phyloP scores from a whole-genome alignment of 495 filamentous ascomycete species.

The Neurospora hispaniola region DNA sequence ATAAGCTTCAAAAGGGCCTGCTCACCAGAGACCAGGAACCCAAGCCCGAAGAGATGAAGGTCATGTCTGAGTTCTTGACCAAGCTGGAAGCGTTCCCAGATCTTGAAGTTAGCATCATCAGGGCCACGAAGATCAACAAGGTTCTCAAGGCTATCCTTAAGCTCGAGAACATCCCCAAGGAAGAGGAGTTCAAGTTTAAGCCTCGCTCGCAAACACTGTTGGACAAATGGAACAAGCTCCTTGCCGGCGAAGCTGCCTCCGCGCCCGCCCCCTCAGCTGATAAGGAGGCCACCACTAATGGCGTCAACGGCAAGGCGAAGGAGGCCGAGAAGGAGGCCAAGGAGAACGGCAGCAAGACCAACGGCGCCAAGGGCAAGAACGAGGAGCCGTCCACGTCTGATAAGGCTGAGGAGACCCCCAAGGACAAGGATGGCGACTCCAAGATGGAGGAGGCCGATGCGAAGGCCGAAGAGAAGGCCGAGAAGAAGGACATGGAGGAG shows the following conservation, averaged over 20 bases:
- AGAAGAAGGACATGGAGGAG: not conserved
- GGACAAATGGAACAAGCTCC: slow-evolving; percentile 69
- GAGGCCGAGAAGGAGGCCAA: slow-evolving; percentile 45
- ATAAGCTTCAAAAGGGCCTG: slow-evolving; percentile 86
- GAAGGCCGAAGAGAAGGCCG: slow-evolving; percentile 15
- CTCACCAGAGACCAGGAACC: slow-evolving; percentile 70
- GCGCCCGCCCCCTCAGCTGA: slow-evolving; percentile 11
- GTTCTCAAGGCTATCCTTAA: slow-evolving; percentile 86
- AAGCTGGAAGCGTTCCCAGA: slow-evolving; percentile 72
- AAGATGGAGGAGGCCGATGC: slow-evolving; percentile 12
- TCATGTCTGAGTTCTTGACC: slow-evolving; percentile 66
- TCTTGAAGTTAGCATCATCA: slow-evolving; percentile 77
- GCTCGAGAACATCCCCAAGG: slow-evolving; percentile 66
- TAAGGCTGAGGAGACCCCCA: slow-evolving; percentile 15
- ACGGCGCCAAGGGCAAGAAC: slow-evolving; percentile 30
- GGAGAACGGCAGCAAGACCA: slow-evolving; percentile 30
- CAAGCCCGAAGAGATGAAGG: slow-evolving; percentile 78
- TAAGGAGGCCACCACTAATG: slow-evolving; percentile 23
- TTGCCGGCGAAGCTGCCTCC: slow-evolving; percentile 42
- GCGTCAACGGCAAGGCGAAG: slow-evolving; percentile 29
- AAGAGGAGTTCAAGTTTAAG: slow-evolving; percentile 79
- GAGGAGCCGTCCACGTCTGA: slow-evolving; percentile 25
- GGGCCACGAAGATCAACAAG: slow-evolving; percentile 85
- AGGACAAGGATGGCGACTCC: slow-evolving; percentile 20
- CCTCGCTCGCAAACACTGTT: slow-evolving; percentile 61